phyloP scores from a whole-genome alignment of 441 rosid genomes.

The Pelargonium australe region DNA sequence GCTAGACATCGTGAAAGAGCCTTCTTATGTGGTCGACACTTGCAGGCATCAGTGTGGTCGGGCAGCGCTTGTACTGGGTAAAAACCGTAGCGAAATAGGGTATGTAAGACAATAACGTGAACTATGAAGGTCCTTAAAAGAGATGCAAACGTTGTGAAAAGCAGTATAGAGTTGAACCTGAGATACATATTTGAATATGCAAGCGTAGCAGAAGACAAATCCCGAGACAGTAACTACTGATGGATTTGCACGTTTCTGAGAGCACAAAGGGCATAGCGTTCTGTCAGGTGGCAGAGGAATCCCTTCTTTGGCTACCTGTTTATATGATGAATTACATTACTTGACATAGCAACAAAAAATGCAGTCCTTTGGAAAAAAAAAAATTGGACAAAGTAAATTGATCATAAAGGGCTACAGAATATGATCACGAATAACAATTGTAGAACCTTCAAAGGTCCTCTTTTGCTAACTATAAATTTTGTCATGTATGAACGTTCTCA shows the following conservation, averaged over 20 bases:
- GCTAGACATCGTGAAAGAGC: conserved; percentile 80
- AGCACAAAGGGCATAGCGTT: conserved; percentile 82
- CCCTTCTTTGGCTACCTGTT: conserved; percentile 83
- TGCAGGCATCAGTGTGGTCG: conserved; percentile 75
- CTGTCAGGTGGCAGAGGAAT: conserved; percentile 71
- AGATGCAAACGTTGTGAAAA: neutral
- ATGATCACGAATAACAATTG: neutral
- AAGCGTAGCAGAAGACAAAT: conserved; percentile 90
- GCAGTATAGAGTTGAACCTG: conserved; percentile 50
- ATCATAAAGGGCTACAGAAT: neutral
- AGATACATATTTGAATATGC: conserved; percentile 83
- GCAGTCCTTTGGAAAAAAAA: neutral
- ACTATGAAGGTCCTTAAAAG: neutral
- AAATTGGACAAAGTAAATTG: neutral
- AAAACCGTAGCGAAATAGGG: neutral
- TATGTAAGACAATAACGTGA: neutral
- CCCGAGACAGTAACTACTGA: conserved; percentile 92
- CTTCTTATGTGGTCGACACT: conserved; percentile 79
- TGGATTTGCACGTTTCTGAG: conserved; percentile 93
- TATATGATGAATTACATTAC: conserved; percentile 6
- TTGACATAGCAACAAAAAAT: conserved; percentile 7
- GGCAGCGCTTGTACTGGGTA: conserved; percentile 86
- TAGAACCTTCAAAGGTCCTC: too few relatives aligned
- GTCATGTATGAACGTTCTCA: neutral
- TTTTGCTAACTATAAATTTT: neutral